phyloP scores from a whole-genome alignment of 2,329 filamentous ascomycete genomes.

The Diaporthe aspalathi region DNA sequence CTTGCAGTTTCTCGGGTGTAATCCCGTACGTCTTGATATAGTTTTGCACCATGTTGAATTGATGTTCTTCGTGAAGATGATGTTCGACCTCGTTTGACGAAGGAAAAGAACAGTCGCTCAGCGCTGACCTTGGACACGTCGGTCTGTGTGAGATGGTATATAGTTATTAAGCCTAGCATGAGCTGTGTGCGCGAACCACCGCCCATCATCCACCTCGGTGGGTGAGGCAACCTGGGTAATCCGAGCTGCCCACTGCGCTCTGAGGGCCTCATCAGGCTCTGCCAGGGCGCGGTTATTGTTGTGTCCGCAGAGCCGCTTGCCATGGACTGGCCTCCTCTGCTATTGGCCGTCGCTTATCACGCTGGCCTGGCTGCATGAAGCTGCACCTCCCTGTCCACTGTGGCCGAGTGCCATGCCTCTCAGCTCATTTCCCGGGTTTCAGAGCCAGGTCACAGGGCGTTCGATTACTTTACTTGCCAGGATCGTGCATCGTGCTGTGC shows the following conservation, averaged over 20 bases:
- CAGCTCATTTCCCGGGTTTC: background rate
- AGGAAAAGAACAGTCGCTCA: background rate
- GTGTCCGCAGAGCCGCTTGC: slow-evolving; percentile 8
- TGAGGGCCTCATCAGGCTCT: background rate
- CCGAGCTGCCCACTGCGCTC: background rate
- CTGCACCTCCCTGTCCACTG: background rate
- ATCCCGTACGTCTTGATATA: background rate
- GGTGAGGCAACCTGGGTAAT: background rate
- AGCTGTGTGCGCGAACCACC: background rate
- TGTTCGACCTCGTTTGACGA: background rate
- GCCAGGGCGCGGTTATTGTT: background rate
- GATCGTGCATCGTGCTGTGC: background rate
- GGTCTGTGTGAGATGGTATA: background rate
- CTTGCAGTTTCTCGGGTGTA: background rate
- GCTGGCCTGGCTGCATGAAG: background rate
- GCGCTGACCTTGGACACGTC: background rate
- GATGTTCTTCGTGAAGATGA: background rate
- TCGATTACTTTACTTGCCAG: too few species aligned
- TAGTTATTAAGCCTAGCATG: background rate
- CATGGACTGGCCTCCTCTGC: background rate
- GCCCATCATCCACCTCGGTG: background rate
- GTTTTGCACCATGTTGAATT: background rate
- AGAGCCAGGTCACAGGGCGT: background rate
- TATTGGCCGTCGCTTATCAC: background rate
- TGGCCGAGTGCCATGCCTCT: background rate